Evolutionary conservation across 1,284 basidiomycete genomes (phyloP).

Genomic region (Naganishia cerealis): DNA sequence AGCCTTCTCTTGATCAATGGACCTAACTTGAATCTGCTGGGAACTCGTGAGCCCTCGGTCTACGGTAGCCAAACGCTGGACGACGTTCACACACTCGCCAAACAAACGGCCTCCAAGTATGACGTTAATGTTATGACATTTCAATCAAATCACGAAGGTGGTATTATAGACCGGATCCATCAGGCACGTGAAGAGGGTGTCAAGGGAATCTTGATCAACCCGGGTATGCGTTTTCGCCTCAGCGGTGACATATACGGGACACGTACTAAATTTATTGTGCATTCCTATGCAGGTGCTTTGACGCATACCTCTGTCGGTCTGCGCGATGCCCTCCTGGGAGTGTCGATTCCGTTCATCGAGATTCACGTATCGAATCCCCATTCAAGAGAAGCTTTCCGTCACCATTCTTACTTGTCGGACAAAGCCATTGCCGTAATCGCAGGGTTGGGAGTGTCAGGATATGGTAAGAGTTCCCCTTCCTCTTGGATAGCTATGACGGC

Average conservation of each 20-base stretch:
- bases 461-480: conserved; percentile 24
- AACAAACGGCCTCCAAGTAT: conserved; percentile 30
- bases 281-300: conserved; percentile 37
- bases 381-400: conserved; percentile 49
- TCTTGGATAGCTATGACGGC: not conserved
- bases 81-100: conserved; percentile 39
- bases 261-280: not conserved
- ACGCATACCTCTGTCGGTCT: conserved; percentile 51
- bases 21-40: conserved; percentile 52
- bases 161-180: conserved; percentile 50
- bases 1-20: conserved; percentile 44
- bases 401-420: conserved; percentile 50
- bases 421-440: conserved; percentile 47
- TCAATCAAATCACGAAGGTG: conserved; percentile 52
- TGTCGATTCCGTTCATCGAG: conserved; percentile 50
- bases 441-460: conserved; percentile 38
- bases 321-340: conserved; percentile 46
- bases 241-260: not conserved
- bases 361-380: conserved; percentile 52
- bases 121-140: conserved; percentile 39
- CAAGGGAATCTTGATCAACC: conserved; percentile 49
- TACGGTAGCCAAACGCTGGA: conserved; percentile 49
- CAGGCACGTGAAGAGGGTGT: conserved; percentile 41
- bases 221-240: conserved; percentile 35
- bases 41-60: conserved; percentile 50